Conservation (phyloP, 345 rosid species). For the Brassica carinata region DNA sequence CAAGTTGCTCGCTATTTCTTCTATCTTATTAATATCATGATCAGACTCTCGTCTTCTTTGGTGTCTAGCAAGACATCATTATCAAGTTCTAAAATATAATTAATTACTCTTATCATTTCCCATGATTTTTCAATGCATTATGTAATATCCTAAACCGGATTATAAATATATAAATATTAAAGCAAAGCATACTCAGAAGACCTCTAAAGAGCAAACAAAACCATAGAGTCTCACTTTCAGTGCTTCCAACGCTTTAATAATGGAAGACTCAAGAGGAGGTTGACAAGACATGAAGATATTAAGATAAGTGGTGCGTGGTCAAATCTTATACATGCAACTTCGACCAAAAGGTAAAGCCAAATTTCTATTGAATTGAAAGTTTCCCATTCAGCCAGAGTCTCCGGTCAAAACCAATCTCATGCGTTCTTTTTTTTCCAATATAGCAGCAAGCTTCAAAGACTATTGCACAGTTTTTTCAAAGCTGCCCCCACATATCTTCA, state of each 20-base stretch:
- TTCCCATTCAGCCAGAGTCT: constrained; percentile 25
- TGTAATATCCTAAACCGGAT: background rate
- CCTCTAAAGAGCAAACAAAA: background rate
- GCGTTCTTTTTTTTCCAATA: constrained; percentile 9
- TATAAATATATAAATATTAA: background rate
- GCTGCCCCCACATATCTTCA: constrained; percentile 18
- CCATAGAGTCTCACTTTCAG: background rate
- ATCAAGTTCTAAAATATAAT: background rate
- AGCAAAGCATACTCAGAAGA: background rate
- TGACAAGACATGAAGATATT: background rate
- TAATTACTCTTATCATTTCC: background rate
- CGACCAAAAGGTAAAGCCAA: constrained; percentile 28
- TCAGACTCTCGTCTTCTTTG: background rate
- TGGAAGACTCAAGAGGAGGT: background rate
- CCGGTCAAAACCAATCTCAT: constrained; percentile 32
- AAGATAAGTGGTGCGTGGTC: constrained; percentile 25
- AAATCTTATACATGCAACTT: constrained; percentile 24
- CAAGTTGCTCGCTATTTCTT: constrained; percentile 12
- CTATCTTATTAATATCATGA: constrained; percentile 10
- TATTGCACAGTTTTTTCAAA: constrained; percentile 19
- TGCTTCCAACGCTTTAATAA: constrained; percentile 6
- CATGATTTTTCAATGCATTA: background rate
- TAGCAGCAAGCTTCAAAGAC: constrained; percentile 35
- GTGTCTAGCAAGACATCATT: background rate
- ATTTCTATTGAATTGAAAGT: constrained; percentile 23